Base-by-base conservation (phyloP, 2,329 filamentous ascomycete genomes). In the Fusarium circinatum region DNA sequence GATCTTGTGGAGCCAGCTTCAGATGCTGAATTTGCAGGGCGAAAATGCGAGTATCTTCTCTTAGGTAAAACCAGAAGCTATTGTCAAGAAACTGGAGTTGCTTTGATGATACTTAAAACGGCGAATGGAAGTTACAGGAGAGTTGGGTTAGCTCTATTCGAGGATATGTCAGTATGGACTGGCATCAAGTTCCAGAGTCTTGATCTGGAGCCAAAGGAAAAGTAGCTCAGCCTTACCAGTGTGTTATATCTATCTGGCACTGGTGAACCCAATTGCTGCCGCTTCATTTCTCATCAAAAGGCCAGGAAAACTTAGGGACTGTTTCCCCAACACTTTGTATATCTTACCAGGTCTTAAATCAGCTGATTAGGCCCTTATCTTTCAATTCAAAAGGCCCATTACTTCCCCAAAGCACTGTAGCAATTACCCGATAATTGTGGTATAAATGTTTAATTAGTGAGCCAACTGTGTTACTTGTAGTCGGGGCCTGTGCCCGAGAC, bases 401-500 rank as follows among this genome's bases (percentile, higher is more conserved):
- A 8, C 8, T 34, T 15, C 13, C 14, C 5, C 14, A 34, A 14
- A 7, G 32, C 3, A 15, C 6, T 34, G 13, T 34, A 34, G 32
- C 6, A 34, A 15, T 34, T 34, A 34, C 32, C 3, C 32, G 2
- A 14, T 14, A 15, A 15, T 34, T 34, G 30, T 32, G 30, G 12
- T 6, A 32, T 32, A 32, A 32, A 32, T 32, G 13, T 14, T 7
- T 32, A 7, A 32, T 32, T 3, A 32, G 32, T 32, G 32, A 7
- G 32, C 32, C 6, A 14, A 13, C 32, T 36, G 17, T 18, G 11
- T 13, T 6, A 15, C 7, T 15, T 22, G 3, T 6, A 15, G 20
- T 15, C 3, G 9, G 14, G 6, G 0, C 0, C 0, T 28, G 3
- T 28, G 6, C 18, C 8, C 4, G 1, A 5, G 6, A 47, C 18